These are phyloP conservation scores for Kwoniella pini DNA, from an alignment of 768 basidiomycete genomes.

Conservation along the genomic window DNA sequence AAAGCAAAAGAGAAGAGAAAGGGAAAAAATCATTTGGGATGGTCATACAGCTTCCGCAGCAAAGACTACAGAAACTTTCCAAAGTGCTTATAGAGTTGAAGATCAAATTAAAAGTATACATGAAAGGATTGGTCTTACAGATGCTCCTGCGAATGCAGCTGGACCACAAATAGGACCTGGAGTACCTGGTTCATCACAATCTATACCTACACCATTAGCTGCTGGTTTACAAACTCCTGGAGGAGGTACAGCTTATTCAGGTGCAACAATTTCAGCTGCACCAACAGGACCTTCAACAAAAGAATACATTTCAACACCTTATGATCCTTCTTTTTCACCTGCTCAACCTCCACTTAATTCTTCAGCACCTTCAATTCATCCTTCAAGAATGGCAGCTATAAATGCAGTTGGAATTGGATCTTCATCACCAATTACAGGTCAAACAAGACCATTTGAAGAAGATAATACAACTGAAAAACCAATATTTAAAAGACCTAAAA, in stretches of 20 bases:
- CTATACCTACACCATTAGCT: slow-evolving; percentile 67
- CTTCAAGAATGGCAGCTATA: slow-evolving; percentile 66
- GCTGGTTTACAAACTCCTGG: slow-evolving; percentile 58
- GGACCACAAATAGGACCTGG: slow-evolving; percentile 78
- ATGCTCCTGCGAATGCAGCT: slow-evolving; percentile 60
- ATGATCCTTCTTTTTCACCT: slow-evolving; percentile 29
- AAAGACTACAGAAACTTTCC: slow-evolving; percentile 88
- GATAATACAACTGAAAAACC: slow-evolving; percentile 61
- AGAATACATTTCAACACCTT: slow-evolving; percentile 32
- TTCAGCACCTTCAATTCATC: slow-evolving; percentile 66
- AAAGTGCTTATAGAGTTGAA: slow-evolving; percentile 89
- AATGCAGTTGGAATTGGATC: slow-evolving; percentile 55
- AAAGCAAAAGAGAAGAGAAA: slow-evolving; percentile 74
- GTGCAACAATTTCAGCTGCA: slow-evolving; percentile 84
- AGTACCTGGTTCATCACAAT: slow-evolving; percentile 15
- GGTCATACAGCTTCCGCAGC: slow-evolving; percentile 95
- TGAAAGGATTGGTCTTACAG: slow-evolving; percentile 61
- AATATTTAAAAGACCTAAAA: slow-evolving; percentile 77
- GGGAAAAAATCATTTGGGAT: slow-evolving; percentile 97
- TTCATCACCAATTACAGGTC: slow-evolving; percentile 59
- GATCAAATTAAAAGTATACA: slow-evolving; percentile 98
- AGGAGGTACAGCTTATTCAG: slow-evolving; percentile 62
- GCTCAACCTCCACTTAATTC: slow-evolving; percentile 12
- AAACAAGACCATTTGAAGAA: slow-evolving; percentile 68
- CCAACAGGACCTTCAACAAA: slow-evolving; percentile 72